A percentile compares a stretch with the other conserved stretches of the same genome.
These are phyloP conservation scores for Debaryomycetaceae sp. DNA, from an alignment of 1,139 yeast species.

Conservation along the genomic window DNA sequence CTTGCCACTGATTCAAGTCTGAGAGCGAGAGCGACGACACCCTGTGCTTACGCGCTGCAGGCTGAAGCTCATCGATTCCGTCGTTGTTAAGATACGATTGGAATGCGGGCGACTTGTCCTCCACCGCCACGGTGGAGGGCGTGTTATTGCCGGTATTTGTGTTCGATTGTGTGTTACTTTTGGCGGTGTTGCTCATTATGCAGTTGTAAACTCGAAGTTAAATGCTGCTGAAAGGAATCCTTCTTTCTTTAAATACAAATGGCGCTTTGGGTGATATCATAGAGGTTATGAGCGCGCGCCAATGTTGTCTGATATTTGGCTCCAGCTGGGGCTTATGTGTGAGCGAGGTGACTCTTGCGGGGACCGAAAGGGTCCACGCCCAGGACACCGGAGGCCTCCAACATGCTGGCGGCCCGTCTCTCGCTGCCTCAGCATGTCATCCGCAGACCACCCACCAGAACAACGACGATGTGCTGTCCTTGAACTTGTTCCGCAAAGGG, in stretches of 20 bases:
- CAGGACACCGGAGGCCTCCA: too few relatives aligned
- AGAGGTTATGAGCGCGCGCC: background rate
- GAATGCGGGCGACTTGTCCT: conserved; percentile 19
- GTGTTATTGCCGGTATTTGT: conserved; percentile 1
- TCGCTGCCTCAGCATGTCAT: too few relatives aligned
- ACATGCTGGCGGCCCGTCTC: too few relatives aligned
- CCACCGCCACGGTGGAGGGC: conserved; percentile 5
- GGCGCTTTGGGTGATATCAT: background rate
- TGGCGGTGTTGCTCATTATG: background rate
- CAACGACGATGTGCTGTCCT: too few relatives aligned
- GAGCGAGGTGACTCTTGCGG: too few relatives aligned
- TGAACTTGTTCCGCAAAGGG: too few relatives aligned
- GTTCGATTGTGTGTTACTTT: background rate
- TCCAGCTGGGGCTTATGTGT: too few relatives aligned
- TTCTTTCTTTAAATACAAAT: background rate
- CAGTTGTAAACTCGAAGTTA: background rate
- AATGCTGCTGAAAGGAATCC: background rate
- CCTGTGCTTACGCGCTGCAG: conserved; percentile 56
- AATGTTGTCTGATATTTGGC: too few relatives aligned
- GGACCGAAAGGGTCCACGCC: too few relatives aligned
- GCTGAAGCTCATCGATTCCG: conserved; percentile 64
- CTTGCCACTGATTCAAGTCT: conserved; percentile 61
- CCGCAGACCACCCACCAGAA: too few relatives aligned
- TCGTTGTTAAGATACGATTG: conserved; percentile 67
- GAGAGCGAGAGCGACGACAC: conserved; percentile 70